These are phyloP conservation scores for Microsporum canis DNA, from an alignment of 2,329 filamentous ascomycete genomes.

Conservation along the genomic window DNA sequence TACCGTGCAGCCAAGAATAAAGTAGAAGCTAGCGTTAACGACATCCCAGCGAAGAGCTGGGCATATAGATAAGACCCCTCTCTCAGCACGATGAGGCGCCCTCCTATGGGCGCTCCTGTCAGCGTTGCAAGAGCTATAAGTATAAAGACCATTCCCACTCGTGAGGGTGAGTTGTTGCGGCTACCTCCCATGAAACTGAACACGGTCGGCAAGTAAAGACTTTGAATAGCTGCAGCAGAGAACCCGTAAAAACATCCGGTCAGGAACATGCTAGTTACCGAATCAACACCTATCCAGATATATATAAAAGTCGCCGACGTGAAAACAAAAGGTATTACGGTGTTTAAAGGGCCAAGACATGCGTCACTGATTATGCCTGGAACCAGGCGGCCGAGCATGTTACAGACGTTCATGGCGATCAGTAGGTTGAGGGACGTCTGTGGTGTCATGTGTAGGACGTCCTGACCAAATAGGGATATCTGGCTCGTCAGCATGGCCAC, in stretches of 20 bases:
- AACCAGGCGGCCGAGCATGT: slow-evolving; percentile 24
- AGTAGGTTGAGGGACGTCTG: slow-evolving; percentile 20
- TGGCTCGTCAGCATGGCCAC: slow-evolving; percentile 5
- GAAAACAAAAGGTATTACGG: slow-evolving; percentile 28
- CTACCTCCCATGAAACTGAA: slow-evolving; percentile 8
- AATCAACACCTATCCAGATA: slow-evolving; percentile 37
- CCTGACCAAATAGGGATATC: slow-evolving; percentile 21
- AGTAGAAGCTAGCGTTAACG: slow-evolving; percentile 1
- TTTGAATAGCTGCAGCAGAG: slow-evolving; percentile 22
- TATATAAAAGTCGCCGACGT: slow-evolving; percentile 41
- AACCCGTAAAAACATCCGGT: slow-evolving; percentile 26
- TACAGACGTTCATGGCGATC: slow-evolving; percentile 22
- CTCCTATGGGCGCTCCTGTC: slow-evolving; percentile 11
- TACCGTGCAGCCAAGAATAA: slow-evolving; percentile 9
- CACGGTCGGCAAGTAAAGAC: slow-evolving; percentile 17
- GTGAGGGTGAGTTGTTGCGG: neutral
- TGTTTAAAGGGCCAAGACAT: slow-evolving; percentile 26
- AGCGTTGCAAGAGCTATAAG: slow-evolving; percentile 7
- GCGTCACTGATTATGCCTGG: slow-evolving; percentile 22
- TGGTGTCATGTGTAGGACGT: slow-evolving; percentile 18
- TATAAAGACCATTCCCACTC: slow-evolving; percentile 9
- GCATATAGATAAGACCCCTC: slow-evolving; percentile 10
- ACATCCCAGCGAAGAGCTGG: slow-evolving; percentile 9
- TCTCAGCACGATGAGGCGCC: slow-evolving; percentile 4
- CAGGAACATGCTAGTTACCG: slow-evolving; percentile 15